Evolutionary conservation across 2,329 filamentous ascomycete species (phyloP).

Genomic region (Thelonectria blattea): DNA sequence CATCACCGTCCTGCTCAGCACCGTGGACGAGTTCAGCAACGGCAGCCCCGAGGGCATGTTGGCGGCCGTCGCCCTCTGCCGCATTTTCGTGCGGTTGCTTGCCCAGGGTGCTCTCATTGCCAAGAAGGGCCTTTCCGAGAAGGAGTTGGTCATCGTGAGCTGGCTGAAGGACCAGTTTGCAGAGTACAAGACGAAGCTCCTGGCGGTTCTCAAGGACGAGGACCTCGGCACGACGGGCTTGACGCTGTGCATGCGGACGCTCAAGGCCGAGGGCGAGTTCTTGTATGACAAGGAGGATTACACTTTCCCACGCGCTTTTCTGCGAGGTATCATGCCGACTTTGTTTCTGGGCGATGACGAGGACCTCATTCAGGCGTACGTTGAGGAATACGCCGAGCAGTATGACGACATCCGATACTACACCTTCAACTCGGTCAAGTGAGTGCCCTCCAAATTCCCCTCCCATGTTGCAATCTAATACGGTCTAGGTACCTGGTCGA

Average conservation of each 20-base stretch:
- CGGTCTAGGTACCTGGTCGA: constrained; percentile 38
- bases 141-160: constrained; percentile 73
- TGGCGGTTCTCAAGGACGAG: constrained; percentile 66
- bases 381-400: constrained; percentile 77
- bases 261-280: constrained; percentile 78
- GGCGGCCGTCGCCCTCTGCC: constrained; percentile 81
- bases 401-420: constrained; percentile 87
- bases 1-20: constrained; percentile 73
- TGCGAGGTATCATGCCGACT: constrained; percentile 67
- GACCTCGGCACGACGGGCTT: constrained; percentile 73
- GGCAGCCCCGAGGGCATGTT: constrained; percentile 63
- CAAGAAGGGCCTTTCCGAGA: constrained; percentile 70
- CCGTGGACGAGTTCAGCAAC: constrained; percentile 53
- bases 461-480: background rate
- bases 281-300: constrained; percentile 66
- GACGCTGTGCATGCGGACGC: constrained; percentile 79
- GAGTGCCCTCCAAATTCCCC: constrained; percentile 48
- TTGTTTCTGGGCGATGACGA: constrained; percentile 65
- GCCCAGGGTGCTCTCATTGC: constrained; percentile 73
- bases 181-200: constrained; percentile 71
- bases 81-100: constrained; percentile 83
- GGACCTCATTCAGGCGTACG: constrained; percentile 72
- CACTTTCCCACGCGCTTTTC: constrained; percentile 71
- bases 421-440: constrained; percentile 78
- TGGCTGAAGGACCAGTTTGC: constrained; percentile 80